Conservation (phyloP, 371 early-diverging fungal species). For the Umbelopsis sp. region DNA sequence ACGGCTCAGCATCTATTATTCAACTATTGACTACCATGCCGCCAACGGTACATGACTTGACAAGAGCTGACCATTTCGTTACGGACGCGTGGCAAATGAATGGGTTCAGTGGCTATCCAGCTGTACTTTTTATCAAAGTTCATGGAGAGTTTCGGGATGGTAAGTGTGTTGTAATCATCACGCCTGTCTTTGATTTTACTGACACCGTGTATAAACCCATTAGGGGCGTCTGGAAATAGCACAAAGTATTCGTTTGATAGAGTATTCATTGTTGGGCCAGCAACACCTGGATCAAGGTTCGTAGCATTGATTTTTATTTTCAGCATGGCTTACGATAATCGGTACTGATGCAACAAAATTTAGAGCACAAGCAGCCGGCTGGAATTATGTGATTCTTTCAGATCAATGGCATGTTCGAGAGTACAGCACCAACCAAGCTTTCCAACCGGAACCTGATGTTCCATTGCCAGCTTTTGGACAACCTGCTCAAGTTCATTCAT, state of each 20-base stretch:
- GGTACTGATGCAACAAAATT: too few species aligned
- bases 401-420: constrained; percentile 59
- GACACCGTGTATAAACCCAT: constrained; percentile 19
- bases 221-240: constrained; percentile 26
- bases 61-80: constrained; percentile 45
- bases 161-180: constrained; percentile 10
- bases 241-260: constrained; percentile 52
- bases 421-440: constrained; percentile 45
- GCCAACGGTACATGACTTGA: constrained; percentile 44
- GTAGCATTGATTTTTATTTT: too few species aligned
- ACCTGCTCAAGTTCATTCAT: not conserved
- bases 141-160: constrained; percentile 64
- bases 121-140: constrained; percentile 37
- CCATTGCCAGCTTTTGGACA: constrained; percentile 13
- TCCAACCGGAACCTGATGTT: constrained; percentile 22
- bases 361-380: constrained; percentile 43
- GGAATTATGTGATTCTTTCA: constrained; percentile 55
- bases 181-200: not conserved
- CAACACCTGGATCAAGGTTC: constrained; percentile 49
- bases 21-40: constrained; percentile 46
- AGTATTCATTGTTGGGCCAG: constrained; percentile 56
- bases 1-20: constrained; percentile 45
- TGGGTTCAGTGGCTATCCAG: constrained; percentile 24
- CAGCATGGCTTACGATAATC: too few species aligned
- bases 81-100: constrained; percentile 58